Evolutionary conservation across 805 yeast species (phyloP), one percentile per base, ranked within the genome.

Genomic region (Scheffersomyces coipomensis): DNA sequence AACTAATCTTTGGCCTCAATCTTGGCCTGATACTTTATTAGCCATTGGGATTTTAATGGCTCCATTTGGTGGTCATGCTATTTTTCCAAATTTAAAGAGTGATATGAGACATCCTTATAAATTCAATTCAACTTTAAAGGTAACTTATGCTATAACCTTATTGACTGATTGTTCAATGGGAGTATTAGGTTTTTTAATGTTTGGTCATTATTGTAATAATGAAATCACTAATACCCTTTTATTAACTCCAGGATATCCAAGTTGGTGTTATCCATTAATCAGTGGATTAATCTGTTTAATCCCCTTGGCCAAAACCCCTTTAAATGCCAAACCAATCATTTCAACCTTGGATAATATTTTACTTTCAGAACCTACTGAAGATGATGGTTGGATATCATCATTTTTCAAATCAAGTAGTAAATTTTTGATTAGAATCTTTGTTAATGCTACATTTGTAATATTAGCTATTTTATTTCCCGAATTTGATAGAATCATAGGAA

Each of bases 61-160:
- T 3, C 90, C 91, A 1, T 86, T 85, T 69, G 89, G 93, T 5
- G 91, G 93, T 0, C 93, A 86, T 61, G 88, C 93, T 4, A 77
- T 86, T 19, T 86, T 85, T 52, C 93, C 93, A 2, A 85, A 85
- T 48, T 68, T 85, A 38, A 81, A 79, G 55, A 72, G 80, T 25
- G 95, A 85, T 58, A 81, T 85, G 85, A 71, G 85, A 38, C 84
- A 79, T 47, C 90, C 91, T 3, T 56, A 66, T 22, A 77, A 75
- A 45, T 83, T 77, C 58, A 62, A 64, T 15, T 55, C 56, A 12
- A 79, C 88, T 44, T 67, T 83, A 53, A 62, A 67, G 33, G 57
- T 73, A 2, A 80, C 91, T 0, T 85, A 83, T 48, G 53, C 74
- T 18, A 79, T 83, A 43, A 79, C 88, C 2, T 71, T 76, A 35